These are phyloP conservation scores for Penicillium roqueforti DNA, from an alignment of 495 filamentous ascomycete species.

Conservation along the genomic window DNA sequence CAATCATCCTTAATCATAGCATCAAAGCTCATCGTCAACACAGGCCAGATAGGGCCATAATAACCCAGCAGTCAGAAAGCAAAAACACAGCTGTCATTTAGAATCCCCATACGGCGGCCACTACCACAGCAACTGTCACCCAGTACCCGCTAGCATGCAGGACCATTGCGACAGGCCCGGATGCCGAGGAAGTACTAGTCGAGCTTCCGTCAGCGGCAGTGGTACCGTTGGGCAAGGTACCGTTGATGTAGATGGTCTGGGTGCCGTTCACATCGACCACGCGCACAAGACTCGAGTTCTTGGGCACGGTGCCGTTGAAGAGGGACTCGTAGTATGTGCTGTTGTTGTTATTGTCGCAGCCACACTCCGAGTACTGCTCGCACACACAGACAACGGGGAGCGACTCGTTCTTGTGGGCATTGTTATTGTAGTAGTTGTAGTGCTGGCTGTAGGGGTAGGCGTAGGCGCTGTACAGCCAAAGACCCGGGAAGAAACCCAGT, in stretches of 20 bases:
- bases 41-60: not conserved
- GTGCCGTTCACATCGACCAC: conserved; percentile 70
- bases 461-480: conserved; percentile 50
- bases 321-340: conserved; percentile 54
- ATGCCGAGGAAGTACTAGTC: conserved; percentile 22
- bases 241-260: conserved; percentile 72
- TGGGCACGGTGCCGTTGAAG: conserved; percentile 60
- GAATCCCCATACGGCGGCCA: conserved; percentile 42
- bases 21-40: conserved; percentile 1
- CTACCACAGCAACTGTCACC: conserved; percentile 54
- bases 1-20: conserved; percentile 4
- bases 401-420: conserved; percentile 56
- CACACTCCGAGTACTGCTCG: conserved; percentile 63
- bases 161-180: conserved; percentile 25
- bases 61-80: not conserved
- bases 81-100: conserved; percentile 15
- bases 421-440: conserved; percentile 49
- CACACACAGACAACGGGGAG: conserved; percentile 74
- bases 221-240: conserved; percentile 81
- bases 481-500: conserved; percentile 56
- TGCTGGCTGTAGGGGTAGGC: conserved; percentile 67
- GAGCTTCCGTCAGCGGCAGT: conserved; percentile 50
- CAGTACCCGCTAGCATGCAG: conserved; percentile 56
- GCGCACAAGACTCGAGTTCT: conserved; percentile 60
- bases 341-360: conserved; percentile 74